A percentile compares a stretch with the other conserved stretches of the same genome.
These are phyloP conservation scores for Globisporangium emineosum DNA, from an alignment of 352 stramenopile species.

Conservation along the genomic window DNA sequence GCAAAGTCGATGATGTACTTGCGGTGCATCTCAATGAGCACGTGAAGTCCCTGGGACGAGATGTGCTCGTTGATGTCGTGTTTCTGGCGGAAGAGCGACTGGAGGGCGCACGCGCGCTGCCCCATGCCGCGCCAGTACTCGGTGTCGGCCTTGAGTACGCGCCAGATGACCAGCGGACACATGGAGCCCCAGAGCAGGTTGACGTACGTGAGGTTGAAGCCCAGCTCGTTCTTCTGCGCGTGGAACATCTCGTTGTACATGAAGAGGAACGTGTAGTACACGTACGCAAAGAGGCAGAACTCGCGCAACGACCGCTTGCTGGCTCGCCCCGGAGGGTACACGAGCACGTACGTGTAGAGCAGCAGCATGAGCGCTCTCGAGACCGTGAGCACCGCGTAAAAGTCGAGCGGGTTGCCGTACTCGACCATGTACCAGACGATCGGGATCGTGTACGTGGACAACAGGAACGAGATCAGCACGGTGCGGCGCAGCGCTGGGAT, in stretches of 20 bases:
- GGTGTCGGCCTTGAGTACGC: slow-evolving; percentile 48
- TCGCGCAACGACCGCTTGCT: slow-evolving; percentile 6
- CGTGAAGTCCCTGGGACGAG: slow-evolving; percentile 46
- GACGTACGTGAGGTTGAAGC: slow-evolving; percentile 15
- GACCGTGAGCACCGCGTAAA: slow-evolving; percentile 16
- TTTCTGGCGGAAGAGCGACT: slow-evolving; percentile 17
- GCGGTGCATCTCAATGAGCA: slow-evolving; percentile 61
- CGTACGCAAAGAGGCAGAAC: slow-evolving; percentile 22
- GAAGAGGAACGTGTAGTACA: slow-evolving; percentile 28
- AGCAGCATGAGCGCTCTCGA: slow-evolving; percentile 2
- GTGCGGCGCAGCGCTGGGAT: slow-evolving; percentile 28
- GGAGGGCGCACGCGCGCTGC: slow-evolving; percentile 29
- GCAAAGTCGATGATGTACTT: slow-evolving; percentile 71
- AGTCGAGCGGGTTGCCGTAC: slow-evolving; percentile 2
- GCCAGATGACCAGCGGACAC: slow-evolving; percentile 44
- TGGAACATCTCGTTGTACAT: slow-evolving; percentile 18
- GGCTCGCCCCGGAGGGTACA: not conserved
- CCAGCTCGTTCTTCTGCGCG: not conserved
- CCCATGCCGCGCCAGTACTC: slow-evolving; percentile 44
- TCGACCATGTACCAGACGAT: slow-evolving; percentile 14
- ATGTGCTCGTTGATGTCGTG: slow-evolving; percentile 27
- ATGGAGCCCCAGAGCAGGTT: slow-evolving; percentile 33
- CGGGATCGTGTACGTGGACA: slow-evolving; percentile 28
- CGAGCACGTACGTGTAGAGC: slow-evolving; percentile 20
- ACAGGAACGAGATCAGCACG: slow-evolving; percentile 26